Conservation (phyloP, 768 basidiomycete species). For the Leucocoprinus leucothites region DNA sequence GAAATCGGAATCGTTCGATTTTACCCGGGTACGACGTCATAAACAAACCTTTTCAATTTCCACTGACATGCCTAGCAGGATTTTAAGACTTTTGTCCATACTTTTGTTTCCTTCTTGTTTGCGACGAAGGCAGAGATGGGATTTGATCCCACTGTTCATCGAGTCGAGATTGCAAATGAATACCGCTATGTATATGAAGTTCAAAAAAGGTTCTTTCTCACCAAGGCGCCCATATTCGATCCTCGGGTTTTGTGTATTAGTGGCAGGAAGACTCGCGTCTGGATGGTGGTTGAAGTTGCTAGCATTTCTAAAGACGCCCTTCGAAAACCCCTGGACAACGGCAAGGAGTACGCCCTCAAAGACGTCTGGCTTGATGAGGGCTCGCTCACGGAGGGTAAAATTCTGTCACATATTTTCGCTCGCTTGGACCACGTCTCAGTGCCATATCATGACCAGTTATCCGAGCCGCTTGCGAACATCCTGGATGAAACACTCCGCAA, state of each 20-base stretch:
- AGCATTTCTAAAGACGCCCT: neutral
- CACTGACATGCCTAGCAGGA: neutral
- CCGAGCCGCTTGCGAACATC: neutral
- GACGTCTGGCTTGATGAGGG: constrained; percentile 18
- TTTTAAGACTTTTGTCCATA: neutral
- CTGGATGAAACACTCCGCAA: neutral
- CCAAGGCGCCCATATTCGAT: neutral
- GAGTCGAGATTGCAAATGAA: neutral
- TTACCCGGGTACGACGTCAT: constrained; percentile 4
- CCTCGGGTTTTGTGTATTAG: constrained; percentile 6
- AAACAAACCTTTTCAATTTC: neutral
- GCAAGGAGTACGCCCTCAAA: constrained; percentile 13
- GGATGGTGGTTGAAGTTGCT: constrained; percentile 10
- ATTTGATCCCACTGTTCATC: constrained; percentile 3
- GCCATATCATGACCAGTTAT: neutral
- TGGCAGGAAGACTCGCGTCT: constrained; percentile 15
- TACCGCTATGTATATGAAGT: neutral
- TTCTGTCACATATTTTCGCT: constrained; percentile 13
- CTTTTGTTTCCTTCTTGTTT: constrained; percentile 5
- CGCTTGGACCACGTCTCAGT: constrained; percentile 1
- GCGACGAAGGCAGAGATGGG: constrained; percentile 4
- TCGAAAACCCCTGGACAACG: neutral
- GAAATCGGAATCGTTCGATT: constrained; percentile 6
- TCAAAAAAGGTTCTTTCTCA: neutral
- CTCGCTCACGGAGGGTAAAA: constrained; percentile 13